phyloP scores from a whole-genome alignment of 441 rosid species.

The Populus hybrid region DNA sequence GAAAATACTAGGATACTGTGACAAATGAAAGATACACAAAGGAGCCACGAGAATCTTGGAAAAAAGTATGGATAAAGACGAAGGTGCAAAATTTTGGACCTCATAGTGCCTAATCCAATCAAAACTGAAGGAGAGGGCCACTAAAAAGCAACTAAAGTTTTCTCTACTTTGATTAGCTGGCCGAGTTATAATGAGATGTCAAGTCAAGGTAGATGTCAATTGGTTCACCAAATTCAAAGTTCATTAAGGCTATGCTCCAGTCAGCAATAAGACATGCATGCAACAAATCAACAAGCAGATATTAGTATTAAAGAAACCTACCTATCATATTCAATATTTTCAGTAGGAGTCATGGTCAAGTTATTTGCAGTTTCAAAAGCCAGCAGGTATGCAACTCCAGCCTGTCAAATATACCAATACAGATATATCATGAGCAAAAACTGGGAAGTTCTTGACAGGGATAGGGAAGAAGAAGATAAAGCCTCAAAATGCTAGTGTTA shows the following conservation, averaged over 20 bases:
- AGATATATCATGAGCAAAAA: slow-evolving; percentile 6
- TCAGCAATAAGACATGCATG: slow-evolving; percentile 4
- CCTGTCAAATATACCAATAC: slow-evolving; percentile 46
- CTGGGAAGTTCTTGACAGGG: slow-evolving; percentile 1
- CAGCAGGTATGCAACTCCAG: slow-evolving; percentile 86
- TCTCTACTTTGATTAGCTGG: not conserved
- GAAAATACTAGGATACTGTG: not conserved
- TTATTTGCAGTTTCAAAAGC: slow-evolving; percentile 85
- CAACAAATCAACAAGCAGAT: not conserved
- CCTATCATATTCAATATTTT: slow-evolving; percentile 94
- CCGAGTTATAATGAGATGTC: too few species aligned
- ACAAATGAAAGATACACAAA: not conserved
- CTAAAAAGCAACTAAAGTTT: not conserved
- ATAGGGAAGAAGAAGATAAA: not conserved
- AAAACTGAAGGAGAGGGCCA: not conserved
- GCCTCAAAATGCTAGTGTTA: not conserved
- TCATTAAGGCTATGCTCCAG: not conserved
- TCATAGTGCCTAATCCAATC: not conserved
- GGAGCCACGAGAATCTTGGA: not conserved
- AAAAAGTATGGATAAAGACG: not conserved
- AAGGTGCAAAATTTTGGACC: not conserved
- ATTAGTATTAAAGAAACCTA: slow-evolving; percentile 16
- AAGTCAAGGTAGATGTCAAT: too few species aligned
- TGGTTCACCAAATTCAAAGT: not conserved
- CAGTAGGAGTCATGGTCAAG: slow-evolving; percentile 52